These are phyloP conservation scores for Apiospora pterosperma DNA, from an alignment of 2,329 filamentous ascomycete genomes.

Conservation along the genomic window DNA sequence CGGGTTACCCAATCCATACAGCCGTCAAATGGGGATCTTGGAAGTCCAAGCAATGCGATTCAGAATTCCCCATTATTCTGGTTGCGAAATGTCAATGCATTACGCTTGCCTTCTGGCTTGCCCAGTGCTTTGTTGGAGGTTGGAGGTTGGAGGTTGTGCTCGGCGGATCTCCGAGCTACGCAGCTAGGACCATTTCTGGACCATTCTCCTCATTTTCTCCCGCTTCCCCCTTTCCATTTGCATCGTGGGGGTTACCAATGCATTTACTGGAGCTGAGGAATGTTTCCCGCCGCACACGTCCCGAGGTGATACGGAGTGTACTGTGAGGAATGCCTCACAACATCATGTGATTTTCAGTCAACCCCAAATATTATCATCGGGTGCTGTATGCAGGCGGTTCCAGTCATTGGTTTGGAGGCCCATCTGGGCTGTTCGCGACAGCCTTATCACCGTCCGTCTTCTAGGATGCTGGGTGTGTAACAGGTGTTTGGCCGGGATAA, in stretches of 20 bases:
- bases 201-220: not conserved
- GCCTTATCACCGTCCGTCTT: not conserved
- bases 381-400: not conserved
- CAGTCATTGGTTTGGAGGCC: not conserved
- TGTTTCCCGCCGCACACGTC: not conserved
- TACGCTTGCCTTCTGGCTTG: no score
- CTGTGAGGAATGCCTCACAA: not conserved
- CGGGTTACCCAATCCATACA: not conserved
- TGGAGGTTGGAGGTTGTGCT: not conserved
- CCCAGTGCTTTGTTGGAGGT: no score
- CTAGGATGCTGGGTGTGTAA: not conserved
- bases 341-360: not conserved
- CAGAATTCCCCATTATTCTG: not conserved
- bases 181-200: not conserved
- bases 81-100: not conserved
- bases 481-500: not conserved
- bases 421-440: not conserved
- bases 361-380: not conserved
- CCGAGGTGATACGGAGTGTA: no score
- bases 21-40: not conserved
- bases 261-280: not conserved
- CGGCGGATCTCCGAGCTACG: not conserved
- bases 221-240: not conserved
- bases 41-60: not conserved
- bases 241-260: slow-evolving; percentile 1